Evolutionary conservation across 768 basidiomycete species (phyloP).

Genomic region (Leccinellum albellum): DNA sequence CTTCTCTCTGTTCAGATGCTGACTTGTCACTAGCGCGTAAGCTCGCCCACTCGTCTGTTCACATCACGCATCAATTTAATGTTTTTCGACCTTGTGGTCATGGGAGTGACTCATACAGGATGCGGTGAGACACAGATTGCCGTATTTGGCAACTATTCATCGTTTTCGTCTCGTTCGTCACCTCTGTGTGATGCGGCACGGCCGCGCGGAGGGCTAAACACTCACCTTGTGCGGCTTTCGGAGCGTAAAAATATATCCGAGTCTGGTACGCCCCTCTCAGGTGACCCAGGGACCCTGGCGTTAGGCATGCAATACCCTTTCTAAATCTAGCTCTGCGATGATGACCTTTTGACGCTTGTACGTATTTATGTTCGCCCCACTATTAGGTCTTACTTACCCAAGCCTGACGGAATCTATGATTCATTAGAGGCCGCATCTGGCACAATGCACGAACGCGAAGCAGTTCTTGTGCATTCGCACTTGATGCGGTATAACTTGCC

Average conservation of each 20-base stretch:
- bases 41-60: slow-evolving; percentile 3
- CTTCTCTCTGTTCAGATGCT: slow-evolving; percentile 8
- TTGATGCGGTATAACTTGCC: slow-evolving; percentile 14
- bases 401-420: slow-evolving; percentile 11
- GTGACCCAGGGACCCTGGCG: slow-evolving; percentile 4
- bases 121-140: background rate
- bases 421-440: slow-evolving; percentile 15
- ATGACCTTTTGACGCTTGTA: slow-evolving; percentile 14
- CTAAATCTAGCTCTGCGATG: slow-evolving; percentile 16
- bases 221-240: background rate
- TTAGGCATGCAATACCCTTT: slow-evolving; percentile 9
- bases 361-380: slow-evolving; percentile 23
- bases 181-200: slow-evolving; percentile 2
- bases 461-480: slow-evolving; percentile 9
- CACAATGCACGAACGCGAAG: slow-evolving; percentile 4
- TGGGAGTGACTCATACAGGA: too few species aligned
- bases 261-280: slow-evolving; percentile 6
- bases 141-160: background rate
- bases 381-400: slow-evolving; percentile 15
- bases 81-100: background rate
- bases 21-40: background rate
- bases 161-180: slow-evolving; percentile 1
- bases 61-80: slow-evolving; percentile 2
- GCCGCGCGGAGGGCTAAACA: slow-evolving; percentile 4
- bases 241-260: background rate